Evolutionary conservation across 106 monocot genomes (phyloP), one percentile per base, ranked within the genome.

Genomic region (Platanthera zijinensis): DNA sequence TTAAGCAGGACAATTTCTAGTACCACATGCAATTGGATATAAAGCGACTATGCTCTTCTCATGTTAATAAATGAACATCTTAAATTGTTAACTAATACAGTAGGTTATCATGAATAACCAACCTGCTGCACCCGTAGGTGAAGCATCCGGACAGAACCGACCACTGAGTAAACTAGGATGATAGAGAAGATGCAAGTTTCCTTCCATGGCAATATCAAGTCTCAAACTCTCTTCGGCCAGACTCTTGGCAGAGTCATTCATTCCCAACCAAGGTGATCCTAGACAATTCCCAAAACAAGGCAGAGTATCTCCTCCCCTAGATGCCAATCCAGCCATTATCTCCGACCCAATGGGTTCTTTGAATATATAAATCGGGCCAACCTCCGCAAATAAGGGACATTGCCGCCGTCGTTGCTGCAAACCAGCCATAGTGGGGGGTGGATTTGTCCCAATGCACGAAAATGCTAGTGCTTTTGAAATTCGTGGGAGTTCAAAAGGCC

Each of bases 381-480:
- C 88, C 78, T 99, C 99, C n/a, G 99, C 99, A 90, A 99, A 99
- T 68, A 99, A 80, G 8, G 99, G 94, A 39, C 99, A 99, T 53
- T 94, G 94, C n/a, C 99, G 77, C 11, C 94, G 53, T 39, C 94
- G 77, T 48, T 89, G 78, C 82, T 99, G 99, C 82, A 99, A 80
- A 56, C 94, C 97, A 25, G 97, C 94, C 83, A 99, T 99, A 17
- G 97, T 99, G 1, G 94, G 97, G 74, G 97, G 97, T 57, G 97
- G 97, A 61, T 99, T 99, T 52, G 97, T 99, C 57, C 97, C 97
- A 72, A 99, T 88, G 82, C 97, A 99, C 75, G 92, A 99, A 80
- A 99, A 99, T 10, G 97, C 91, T 13, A 99, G 79, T 18, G 94
- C 79, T 75, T 94, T 99, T 9, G 97, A 89, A 63, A 99, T 91